These are phyloP conservation scores for Acacia crassicarpa DNA, from an alignment of 306 rosid species.

Conservation along the genomic window DNA sequence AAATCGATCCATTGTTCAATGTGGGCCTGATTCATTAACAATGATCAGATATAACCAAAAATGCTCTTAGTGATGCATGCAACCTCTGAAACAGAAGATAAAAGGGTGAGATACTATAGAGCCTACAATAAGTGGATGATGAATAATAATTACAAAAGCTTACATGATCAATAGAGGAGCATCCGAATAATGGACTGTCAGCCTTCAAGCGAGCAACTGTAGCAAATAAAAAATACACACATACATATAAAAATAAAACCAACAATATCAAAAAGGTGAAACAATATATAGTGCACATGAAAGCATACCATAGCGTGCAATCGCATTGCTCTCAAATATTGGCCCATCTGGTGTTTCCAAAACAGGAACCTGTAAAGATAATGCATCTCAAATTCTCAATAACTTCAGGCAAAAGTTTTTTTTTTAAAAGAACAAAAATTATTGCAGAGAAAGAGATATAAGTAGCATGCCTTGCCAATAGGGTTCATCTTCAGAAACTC, in stretches of 20 bases:
- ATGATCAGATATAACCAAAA: background rate
- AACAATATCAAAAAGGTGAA: background rate
- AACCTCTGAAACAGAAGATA: background rate
- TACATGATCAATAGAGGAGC: slow-evolving; percentile 62
- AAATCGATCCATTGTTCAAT: slow-evolving; percentile 92
- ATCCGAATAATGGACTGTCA: slow-evolving; percentile 55
- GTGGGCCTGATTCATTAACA: slow-evolving; percentile 57
- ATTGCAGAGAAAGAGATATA: background rate
- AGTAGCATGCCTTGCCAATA: slow-evolving; percentile 62
- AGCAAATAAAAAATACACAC: background rate
- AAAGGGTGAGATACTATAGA: background rate
- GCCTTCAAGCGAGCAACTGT: slow-evolving; percentile 67
- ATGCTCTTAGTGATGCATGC: background rate
- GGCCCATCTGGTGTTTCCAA: slow-evolving; percentile 78
- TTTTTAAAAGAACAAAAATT: too few species aligned
- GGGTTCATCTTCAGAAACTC: slow-evolving; percentile 82
- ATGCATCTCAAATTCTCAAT: background rate
- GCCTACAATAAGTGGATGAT: background rate
- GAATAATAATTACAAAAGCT: background rate
- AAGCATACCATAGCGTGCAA: slow-evolving; percentile 70
- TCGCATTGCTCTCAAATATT: slow-evolving; percentile 82
- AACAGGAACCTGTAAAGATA: slow-evolving; percentile 65
- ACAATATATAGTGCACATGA: background rate
- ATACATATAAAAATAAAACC: background rate
- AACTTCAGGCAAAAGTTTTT: background rate